These are phyloP conservation scores for Fusarium camptoceras DNA, from an alignment of 2,329 filamentous ascomycete genomes.

Conservation along the genomic window DNA sequence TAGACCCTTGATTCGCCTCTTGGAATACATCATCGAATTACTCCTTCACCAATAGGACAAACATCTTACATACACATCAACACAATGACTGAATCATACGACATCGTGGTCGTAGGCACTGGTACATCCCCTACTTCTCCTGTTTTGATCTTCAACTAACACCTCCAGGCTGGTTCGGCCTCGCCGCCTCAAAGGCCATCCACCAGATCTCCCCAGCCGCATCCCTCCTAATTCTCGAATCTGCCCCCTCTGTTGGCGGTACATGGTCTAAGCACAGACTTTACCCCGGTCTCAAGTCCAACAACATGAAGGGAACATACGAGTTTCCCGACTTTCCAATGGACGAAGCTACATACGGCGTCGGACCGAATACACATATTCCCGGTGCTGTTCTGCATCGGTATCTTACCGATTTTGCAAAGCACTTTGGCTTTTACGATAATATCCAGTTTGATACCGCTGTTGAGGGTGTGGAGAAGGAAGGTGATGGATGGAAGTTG, in stretches of 20 bases:
- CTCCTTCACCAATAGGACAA: not conserved
- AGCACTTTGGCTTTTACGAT: conserved; percentile 61
- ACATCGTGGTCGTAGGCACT: conserved; percentile 42
- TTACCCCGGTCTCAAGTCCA: conserved; percentile 71
- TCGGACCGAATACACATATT: conserved; percentile 51
- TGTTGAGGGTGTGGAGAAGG: conserved; percentile 58
- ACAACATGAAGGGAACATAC: conserved; percentile 72
- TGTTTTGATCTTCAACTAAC: not conserved
- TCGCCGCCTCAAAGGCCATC: conserved; percentile 65
- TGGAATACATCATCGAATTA: not conserved
- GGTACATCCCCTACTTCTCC: conserved; percentile 11
- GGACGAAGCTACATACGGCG: conserved; percentile 58
- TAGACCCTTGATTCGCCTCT: conserved; percentile 17
- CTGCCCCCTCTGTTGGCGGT: conserved; percentile 64
- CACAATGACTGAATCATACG: conserved; percentile 33
- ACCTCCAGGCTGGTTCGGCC: conserved; percentile 60
- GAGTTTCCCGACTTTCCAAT: conserved; percentile 75
- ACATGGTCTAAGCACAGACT: conserved; percentile 70
- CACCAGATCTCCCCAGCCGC: conserved; percentile 60
- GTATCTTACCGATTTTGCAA: conserved; percentile 54
- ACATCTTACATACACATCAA: not conserved
- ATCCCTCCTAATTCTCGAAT: conserved; percentile 64
- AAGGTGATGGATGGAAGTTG: not conserved
- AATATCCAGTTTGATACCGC: conserved; percentile 62
- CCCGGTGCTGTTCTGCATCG: conserved; percentile 52